These are phyloP conservation scores for Coprinopsis cinerea DNA, from an alignment of 768 basidiomycete genomes.

Conservation along the genomic window DNA sequence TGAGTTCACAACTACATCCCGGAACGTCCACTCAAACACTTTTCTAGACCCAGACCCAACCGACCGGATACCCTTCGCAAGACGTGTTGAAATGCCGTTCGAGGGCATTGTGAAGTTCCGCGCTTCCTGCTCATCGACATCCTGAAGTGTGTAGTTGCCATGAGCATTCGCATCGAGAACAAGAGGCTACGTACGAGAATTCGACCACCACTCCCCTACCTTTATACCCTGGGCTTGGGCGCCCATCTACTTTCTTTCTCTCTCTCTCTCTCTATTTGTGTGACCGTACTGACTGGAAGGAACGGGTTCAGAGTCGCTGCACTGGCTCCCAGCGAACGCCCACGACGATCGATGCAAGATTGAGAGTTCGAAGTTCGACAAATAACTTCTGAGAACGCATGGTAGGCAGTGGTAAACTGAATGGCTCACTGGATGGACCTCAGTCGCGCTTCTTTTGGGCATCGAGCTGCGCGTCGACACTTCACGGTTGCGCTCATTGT, in stretches of 20 bases:
- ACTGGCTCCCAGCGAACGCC: too few relatives aligned
- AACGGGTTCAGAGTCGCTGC: constrained; percentile 43
- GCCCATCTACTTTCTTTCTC: constrained; percentile 16
- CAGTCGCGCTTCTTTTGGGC: too few relatives aligned
- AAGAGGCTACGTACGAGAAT: constrained; percentile 34
- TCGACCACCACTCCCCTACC: constrained; percentile 26
- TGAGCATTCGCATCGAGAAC: too few relatives aligned
- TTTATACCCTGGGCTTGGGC: constrained; percentile 1
- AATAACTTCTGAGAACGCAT: too few relatives aligned
- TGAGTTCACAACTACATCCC: constrained; percentile 26
- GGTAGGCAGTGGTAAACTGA: too few relatives aligned
- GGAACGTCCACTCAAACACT: constrained; percentile 33
- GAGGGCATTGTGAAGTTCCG: constrained; percentile 36
- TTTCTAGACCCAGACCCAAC: neutral
- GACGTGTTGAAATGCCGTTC: constrained; percentile 32
- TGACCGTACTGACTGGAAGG: constrained; percentile 38
- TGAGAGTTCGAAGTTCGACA: too few relatives aligned
- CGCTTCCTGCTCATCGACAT: constrained; percentile 36
- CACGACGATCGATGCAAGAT: too few relatives aligned
- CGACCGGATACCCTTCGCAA: constrained; percentile 27
- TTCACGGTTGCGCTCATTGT: too few relatives aligned
- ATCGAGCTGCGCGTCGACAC: too few relatives aligned
- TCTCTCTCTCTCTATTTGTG: constrained; percentile 30
- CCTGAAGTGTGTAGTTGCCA: too few relatives aligned
- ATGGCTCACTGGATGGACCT: too few relatives aligned